These are phyloP conservation scores for Chaetomium sp. DNA, from an alignment of 2,329 filamentous ascomycete species.

Conservation along the genomic window DNA sequence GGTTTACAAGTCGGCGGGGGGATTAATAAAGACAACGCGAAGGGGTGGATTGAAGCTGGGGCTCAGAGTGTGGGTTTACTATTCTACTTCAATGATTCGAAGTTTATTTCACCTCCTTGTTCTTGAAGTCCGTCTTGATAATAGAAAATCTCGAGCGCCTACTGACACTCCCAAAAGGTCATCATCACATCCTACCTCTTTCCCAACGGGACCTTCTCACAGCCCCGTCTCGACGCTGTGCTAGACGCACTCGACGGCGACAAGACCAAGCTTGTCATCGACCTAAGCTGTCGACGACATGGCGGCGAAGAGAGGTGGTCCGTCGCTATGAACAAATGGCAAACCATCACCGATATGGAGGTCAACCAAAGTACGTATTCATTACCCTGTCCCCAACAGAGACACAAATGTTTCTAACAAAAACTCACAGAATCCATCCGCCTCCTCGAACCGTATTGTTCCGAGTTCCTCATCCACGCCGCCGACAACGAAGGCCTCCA, in stretches of 20 bases:
- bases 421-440: slow-evolving; percentile 62
- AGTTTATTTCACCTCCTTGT: too few species aligned
- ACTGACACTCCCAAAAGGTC: slow-evolving; percentile 50
- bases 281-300: slow-evolving; percentile 80
- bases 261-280: slow-evolving; percentile 79
- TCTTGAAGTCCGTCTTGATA: not conserved
- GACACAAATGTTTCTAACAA: not conserved
- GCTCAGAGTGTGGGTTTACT: slow-evolving; percentile 68
- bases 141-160: not conserved
- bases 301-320: slow-evolving; percentile 66
- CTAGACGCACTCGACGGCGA: slow-evolving; percentile 67
- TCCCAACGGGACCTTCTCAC: slow-evolving; percentile 73
- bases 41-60: slow-evolving; percentile 77
- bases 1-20: slow-evolving; percentile 90
- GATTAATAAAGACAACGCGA: slow-evolving; percentile 78
- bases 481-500: slow-evolving; percentile 95
- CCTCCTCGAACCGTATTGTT: slow-evolving; percentile 81
- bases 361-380: slow-evolving; percentile 68
- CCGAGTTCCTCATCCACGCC: slow-evolving; percentile 94
- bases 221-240: slow-evolving; percentile 66
- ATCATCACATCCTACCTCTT: slow-evolving; percentile 97
- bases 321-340: slow-evolving; percentile 99
- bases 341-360: slow-evolving; percentile 95
- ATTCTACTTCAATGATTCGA: too few species aligned
- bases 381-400: slow-evolving; percentile 11